phyloP scores from a whole-genome alignment of 169 alveolate species.

The Plasmodium yoelii region DNA sequence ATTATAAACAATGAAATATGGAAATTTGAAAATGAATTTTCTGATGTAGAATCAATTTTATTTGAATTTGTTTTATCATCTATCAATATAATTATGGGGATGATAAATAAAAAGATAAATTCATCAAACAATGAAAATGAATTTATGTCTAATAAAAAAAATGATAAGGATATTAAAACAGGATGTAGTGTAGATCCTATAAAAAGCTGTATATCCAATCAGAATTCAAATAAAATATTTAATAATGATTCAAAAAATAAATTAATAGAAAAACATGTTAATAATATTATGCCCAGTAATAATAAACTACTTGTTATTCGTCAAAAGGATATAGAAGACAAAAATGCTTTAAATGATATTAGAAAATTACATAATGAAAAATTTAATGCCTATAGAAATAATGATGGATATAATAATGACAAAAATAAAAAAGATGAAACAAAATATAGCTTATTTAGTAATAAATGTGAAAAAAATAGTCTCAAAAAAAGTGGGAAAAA shows the following conservation, averaged over 20 bases:
- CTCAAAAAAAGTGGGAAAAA: slow-evolving; percentile 40
- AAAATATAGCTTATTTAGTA: neutral
- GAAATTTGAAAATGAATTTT: slow-evolving; percentile 57
- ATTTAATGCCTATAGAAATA: slow-evolving; percentile 39
- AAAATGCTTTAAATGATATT: slow-evolving; percentile 64
- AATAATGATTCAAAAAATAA: slow-evolving; percentile 25
- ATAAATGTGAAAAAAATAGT: neutral
- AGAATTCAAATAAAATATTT: slow-evolving; percentile 6
- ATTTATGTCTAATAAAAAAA: neutral
- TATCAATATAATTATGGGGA: slow-evolving; percentile 50
- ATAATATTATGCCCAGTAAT: slow-evolving; percentile 17
- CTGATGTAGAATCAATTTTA: slow-evolving; percentile 49
- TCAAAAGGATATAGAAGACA: slow-evolving; percentile 41
- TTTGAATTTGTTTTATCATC: slow-evolving; percentile 61
- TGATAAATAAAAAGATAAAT: slow-evolving; percentile 36
- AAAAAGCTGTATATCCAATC: neutral
- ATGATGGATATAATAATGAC: slow-evolving; percentile 1
- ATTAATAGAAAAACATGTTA: slow-evolving; percentile 31
- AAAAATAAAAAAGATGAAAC: neutral
- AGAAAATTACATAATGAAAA: slow-evolving; percentile 59
- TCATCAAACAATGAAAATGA: neutral
- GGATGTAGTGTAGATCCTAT: no score
- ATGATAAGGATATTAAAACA: neutral
- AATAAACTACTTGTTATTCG: slow-evolving; percentile 33
- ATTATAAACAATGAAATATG: slow-evolving; percentile 8